A percentile compares a stretch with the other conserved stretches of the same genome.
Conservation (phyloP, 129 eudicot species). For the Kitagawia praeruptora region DNA sequence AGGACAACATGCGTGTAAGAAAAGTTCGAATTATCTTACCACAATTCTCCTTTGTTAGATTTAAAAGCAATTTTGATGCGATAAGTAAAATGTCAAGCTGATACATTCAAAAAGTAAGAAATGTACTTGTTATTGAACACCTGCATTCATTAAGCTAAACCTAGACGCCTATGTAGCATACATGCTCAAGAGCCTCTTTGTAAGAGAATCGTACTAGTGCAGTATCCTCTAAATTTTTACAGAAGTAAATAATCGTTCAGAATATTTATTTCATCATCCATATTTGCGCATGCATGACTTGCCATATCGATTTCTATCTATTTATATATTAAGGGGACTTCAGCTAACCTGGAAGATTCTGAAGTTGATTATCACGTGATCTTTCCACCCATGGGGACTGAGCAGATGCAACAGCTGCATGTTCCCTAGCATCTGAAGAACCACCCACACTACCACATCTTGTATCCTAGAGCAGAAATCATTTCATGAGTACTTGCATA, state of each 20-base stretch:
- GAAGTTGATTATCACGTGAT: conserved; percentile 46
- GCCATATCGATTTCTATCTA: background rate
- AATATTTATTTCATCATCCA: background rate
- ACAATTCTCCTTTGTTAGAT: background rate
- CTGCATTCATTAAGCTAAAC: background rate
- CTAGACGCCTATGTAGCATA: background rate
- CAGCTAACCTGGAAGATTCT: conserved; percentile 48
- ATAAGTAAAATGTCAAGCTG: background rate
- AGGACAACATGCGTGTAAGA: background rate
- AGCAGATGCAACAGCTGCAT: conserved; percentile 35
- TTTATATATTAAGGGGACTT: background rate
- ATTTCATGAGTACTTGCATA: background rate
- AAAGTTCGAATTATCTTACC: background rate
- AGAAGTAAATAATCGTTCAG: background rate
- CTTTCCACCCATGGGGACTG: conserved; percentile 36
- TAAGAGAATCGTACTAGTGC: background rate
- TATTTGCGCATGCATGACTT: background rate
- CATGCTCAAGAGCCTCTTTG: background rate
- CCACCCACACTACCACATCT: conserved; percentile 31
- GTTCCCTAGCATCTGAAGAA: conserved; percentile 33
- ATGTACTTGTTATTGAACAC: background rate
- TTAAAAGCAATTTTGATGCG: background rate
- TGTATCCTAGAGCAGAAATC: conserved; percentile 28
- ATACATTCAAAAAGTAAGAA: background rate
- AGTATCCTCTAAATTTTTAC: background rate